Conservation (phyloP, 1,284 basidiomycete genomes). For the Ustilago tritici region DNA sequence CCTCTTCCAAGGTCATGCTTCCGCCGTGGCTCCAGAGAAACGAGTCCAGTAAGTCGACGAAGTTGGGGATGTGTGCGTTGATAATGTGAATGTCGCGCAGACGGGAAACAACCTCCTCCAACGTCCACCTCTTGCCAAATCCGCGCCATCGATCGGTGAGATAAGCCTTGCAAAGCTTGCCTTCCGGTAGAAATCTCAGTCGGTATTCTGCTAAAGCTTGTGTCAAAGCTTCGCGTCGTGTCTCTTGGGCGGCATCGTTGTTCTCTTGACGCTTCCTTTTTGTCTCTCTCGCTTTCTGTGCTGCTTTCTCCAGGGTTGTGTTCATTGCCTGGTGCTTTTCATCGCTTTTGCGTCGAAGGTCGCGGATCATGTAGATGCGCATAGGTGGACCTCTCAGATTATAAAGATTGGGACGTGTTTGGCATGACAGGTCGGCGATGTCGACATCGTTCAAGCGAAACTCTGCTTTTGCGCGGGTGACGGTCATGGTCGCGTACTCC, state of each 20-base stretch:
- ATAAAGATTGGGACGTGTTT: not conserved
- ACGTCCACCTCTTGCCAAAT: not conserved
- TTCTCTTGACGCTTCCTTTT: not conserved
- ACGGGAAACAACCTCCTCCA: not conserved
- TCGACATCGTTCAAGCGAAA: not conserved
- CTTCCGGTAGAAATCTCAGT: not conserved
- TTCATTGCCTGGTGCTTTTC: not conserved
- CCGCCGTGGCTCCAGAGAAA: not conserved
- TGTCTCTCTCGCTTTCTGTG: not conserved
- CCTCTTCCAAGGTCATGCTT: not conserved
- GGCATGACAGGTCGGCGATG: not conserved
- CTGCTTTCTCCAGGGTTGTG: not conserved
- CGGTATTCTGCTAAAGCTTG: not conserved
- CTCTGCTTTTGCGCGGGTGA: not conserved
- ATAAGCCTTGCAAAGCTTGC: not conserved
- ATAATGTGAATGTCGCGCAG: not conserved
- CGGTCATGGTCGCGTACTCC: not conserved
- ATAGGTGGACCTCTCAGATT: not conserved
- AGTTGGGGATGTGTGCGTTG: not conserved
- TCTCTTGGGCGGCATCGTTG: not conserved
- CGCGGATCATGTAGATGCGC: not conserved
- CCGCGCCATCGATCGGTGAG: not conserved
- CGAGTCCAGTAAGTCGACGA: not conserved
- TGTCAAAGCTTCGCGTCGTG: not conserved
- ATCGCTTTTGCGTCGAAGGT: not conserved